Base-by-base conservation (phyloP, 441 rosid genomes). In the Capsella rubella region DNA sequence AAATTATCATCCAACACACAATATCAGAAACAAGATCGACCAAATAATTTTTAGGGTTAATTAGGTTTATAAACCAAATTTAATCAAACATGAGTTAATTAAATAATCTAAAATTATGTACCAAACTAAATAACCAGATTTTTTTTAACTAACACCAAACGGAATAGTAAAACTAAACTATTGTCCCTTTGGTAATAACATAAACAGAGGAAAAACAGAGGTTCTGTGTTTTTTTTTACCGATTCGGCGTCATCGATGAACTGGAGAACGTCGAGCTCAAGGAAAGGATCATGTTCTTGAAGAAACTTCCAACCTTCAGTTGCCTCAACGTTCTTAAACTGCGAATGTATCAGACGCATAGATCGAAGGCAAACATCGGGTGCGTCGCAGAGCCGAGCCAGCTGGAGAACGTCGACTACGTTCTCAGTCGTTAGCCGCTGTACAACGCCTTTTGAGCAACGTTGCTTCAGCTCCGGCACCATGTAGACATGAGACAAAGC, bases 261-360 rank as follows among this genome's bases (percentile, higher is more conserved):
- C 53, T 84, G 91, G 21, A 91, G 88, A 61, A 93, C 85, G 63
- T 88, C 82, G 31, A 91, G 96, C 69, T 93, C 98, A 1, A 93
- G 86, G 64, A 79, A 81, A 5, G 93, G 97, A 65, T 91, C 97
- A 8, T 93, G 84, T 21, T 86, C 82, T 34, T 85, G 98, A 83
- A 93, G 75, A 82, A 93, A 93, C 77, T 77, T 84, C 97, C 97
- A 93, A 28, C 84, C 98, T 78, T 91, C 97, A 0, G 96, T 93
- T 13, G 71, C 43, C 75, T 86, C 89, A 25, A 88, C 89, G 4
- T 85, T 54, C 74, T 84, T 76, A 83, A 87, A 90, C 69, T 84
- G 72, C 35, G 11, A 57, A 47, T 83, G 65, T 5, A 85, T 61
- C 35, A 87, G 66, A 67, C 81, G 91, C 91, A 89, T 78, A 72